Conservation (phyloP, 2,329 filamentous ascomycete genomes). For the Macrophomina tecta region DNA sequence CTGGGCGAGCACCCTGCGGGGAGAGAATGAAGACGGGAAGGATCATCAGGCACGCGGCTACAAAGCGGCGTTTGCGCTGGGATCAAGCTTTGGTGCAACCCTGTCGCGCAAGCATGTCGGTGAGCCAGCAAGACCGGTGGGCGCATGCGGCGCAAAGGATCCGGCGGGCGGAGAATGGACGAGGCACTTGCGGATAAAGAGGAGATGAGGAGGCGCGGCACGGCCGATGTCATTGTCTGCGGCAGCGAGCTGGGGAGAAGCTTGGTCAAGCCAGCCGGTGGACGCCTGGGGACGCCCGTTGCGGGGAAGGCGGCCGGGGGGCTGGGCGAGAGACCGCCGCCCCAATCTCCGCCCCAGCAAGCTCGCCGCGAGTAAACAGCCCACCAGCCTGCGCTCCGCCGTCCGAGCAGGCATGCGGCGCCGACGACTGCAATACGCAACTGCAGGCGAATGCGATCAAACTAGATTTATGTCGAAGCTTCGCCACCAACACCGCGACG, state of each 20-base stretch:
- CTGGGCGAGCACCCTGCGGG: slow-evolving; percentile 6
- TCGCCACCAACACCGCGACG: background rate
- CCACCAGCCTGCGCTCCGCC: background rate
- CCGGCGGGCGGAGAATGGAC: slow-evolving; percentile 18
- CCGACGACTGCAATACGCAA: too few species aligned
- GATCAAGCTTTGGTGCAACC: slow-evolving; percentile 26
- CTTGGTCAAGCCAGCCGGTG: background rate
- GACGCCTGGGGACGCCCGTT: background rate
- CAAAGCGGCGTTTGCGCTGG: slow-evolving; percentile 17
- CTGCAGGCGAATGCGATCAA: too few species aligned
- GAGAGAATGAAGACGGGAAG: slow-evolving; percentile 20
- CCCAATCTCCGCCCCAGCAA: background rate
- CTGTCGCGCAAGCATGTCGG: slow-evolving; percentile 18
- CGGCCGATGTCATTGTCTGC: slow-evolving; percentile 7
- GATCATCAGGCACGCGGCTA: slow-evolving; percentile 24
- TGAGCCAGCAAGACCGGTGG: slow-evolving; percentile 21
- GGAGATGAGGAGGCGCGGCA: slow-evolving; percentile 18
- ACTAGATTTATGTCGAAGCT: too few species aligned
- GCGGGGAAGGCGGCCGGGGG: slow-evolving; percentile 14
- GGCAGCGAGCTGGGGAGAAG: background rate
- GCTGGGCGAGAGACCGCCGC: background rate
- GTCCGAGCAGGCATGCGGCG: background rate
- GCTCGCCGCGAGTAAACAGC: slow-evolving; percentile 3
- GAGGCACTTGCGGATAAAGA: background rate
- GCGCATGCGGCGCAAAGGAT: slow-evolving; percentile 19